Base-by-base conservation (phyloP, 495 filamentous ascomycete species). In the Lichenothelia convexa region DNA sequence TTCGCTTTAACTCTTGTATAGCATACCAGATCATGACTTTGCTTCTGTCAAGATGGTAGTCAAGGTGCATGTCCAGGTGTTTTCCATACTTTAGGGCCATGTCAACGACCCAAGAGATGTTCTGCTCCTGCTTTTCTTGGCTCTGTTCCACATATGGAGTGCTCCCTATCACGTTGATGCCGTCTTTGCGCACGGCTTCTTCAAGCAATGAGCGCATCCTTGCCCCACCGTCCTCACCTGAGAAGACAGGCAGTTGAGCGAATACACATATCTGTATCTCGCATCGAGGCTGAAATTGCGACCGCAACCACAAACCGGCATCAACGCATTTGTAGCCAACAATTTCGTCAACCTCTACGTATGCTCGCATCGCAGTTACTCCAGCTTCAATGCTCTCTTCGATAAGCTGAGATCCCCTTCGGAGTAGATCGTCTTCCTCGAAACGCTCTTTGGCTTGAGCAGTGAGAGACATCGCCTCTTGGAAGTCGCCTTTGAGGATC, bases 51-150 rank as follows among this genome's bases (percentile, higher is more conserved):
- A 82, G 54, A 42, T 75, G 67, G 48, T 83, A 82, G 49, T 83
- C 79, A 0, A 83, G 59, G 48, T 85, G 79, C 27, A 82, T 70
- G 45, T 84, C 79, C 5, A 85, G 47, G 49, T 78, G 75, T 35
- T 71, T 65, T 4, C 49, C 44, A 19, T 59, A 46, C 5, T 42
- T 31, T 32, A 68, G 38, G 7, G 71, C 73, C 18, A 51, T 51
- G 2, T 57, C 50, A 32, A 75, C 51, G 3, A 75, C 67, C 70
- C 72, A 83, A 3, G 66, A 51, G 29, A 84, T 68, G 42, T 83
- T 84, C 34, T 44, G 46, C 32, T 67, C 63, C 33, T 61, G 60
- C 1, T 59, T 56, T 3, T 57, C 56, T 17, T 55, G 44, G 20
- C 60, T 60, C 5, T 54, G 37, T 47, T 86, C 80, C 3, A 82